These are phyloP conservation scores for Colletotrichum siamense DNA, from an alignment of 2,329 filamentous ascomycete genomes.

Conservation along the genomic window DNA sequence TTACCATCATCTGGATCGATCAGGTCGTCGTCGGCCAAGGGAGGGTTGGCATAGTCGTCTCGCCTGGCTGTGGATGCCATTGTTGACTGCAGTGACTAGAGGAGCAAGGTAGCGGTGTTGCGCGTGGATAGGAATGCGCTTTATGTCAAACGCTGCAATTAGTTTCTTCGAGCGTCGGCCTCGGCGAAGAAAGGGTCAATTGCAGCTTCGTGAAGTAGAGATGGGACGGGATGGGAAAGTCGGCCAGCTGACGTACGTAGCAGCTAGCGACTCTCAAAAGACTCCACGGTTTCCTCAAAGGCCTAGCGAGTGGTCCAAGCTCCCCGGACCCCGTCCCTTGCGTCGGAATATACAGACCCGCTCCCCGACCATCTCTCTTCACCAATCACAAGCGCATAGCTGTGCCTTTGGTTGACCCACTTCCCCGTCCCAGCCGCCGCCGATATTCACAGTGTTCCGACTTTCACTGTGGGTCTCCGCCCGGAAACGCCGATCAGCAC, in stretches of 20 bases:
- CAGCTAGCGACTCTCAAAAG: constrained; percentile 18
- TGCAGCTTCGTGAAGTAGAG: background rate
- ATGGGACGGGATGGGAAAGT: background rate
- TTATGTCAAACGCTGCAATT: background rate
- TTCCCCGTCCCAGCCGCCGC: background rate
- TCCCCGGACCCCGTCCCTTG: constrained; percentile 19
- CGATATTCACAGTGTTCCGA: background rate
- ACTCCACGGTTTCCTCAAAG: constrained; percentile 32
- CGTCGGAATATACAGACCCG: constrained; percentile 13
- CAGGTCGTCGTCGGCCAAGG: constrained; percentile 71
- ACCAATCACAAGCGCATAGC: background rate
- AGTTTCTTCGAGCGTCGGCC: background rate
- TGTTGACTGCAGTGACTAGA: constrained; percentile 6
- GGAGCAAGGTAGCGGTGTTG: background rate
- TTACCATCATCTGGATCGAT: constrained; percentile 82
- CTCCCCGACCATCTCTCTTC: background rate
- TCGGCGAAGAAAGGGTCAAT: background rate
- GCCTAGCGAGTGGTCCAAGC: constrained; percentile 30
- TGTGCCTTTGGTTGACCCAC: background rate
- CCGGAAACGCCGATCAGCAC: background rate
- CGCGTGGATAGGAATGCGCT: background rate
- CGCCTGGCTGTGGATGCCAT: constrained; percentile 55
- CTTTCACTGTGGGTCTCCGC: background rate
- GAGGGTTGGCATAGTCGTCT: constrained; percentile 66
- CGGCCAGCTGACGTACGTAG: background rate